Percentiles rank a stretch among this genome's conserved stretches.
Conservation (phyloP, 1,284 basidiomycete genomes). For the Anthracocystis setariae region DNA sequence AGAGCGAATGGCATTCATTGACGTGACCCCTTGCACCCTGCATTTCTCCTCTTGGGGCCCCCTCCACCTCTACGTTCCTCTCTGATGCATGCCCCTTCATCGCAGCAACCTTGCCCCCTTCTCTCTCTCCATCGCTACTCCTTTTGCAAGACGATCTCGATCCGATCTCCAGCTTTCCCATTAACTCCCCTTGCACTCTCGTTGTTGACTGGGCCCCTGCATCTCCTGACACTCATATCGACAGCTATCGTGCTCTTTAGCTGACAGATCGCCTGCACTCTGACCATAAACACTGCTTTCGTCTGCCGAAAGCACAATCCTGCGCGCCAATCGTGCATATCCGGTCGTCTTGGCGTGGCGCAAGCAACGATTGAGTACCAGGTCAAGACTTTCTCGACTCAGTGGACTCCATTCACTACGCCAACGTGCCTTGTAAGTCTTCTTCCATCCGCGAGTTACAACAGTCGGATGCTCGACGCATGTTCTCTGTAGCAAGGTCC, state of each 20-base stretch:
- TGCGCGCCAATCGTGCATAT: too few relatives aligned
- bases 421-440: constrained; percentile 4
- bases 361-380: too few relatives aligned
- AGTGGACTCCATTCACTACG: neutral
- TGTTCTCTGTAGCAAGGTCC: constrained; percentile 15
- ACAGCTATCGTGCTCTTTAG: neutral
- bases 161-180: constrained; percentile 14
- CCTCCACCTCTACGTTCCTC: constrained; percentile 8
- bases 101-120: constrained; percentile 17
- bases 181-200: constrained; percentile 24
- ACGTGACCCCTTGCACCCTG: constrained; percentile 48
- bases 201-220: constrained; percentile 21
- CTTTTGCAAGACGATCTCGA: constrained; percentile 4
- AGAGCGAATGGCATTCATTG: constrained; percentile 35
- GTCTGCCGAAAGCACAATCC: neutral
- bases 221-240: constrained; percentile 2
- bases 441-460: neutral
- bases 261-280: neutral
- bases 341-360: too few relatives aligned
- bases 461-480: constrained; percentile 16
- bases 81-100: constrained; percentile 33
- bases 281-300: neutral
- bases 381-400: too few relatives aligned
- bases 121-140: constrained; percentile 3
- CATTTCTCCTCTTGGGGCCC: constrained; percentile 31